Percentiles rank a stretch among this genome's conserved stretches.
These are phyloP conservation scores for Boechera retrofracta DNA, from an alignment of 345 rosid genomes.

Conservation along the genomic window DNA sequence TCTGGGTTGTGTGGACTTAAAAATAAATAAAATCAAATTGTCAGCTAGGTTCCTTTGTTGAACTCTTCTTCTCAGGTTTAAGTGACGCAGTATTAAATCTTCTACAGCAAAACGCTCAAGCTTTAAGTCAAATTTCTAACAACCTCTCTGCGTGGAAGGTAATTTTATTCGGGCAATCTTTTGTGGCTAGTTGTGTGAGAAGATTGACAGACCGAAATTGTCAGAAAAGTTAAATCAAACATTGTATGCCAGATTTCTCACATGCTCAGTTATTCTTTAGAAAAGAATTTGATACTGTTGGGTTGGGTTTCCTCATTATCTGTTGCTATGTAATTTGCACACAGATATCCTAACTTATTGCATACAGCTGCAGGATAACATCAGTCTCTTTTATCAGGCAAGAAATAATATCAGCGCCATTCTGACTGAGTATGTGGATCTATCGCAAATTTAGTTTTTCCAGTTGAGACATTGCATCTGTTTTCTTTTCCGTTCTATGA, in stretches of 20 bases:
- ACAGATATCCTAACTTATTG: conserved; percentile 31
- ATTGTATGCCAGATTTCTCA: conserved; percentile 4
- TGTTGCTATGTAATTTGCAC: conserved; percentile 9
- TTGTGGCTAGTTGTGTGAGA: conserved; percentile 22
- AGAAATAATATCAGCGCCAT: conserved; percentile 77
- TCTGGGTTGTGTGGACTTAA: conserved; percentile 7
- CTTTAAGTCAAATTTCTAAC: conserved; percentile 68
- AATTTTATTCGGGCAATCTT: conserved; percentile 32
- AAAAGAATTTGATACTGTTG: conserved; percentile 12
- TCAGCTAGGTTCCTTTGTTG: conserved; percentile 29
- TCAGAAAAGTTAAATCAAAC: conserved; percentile 7
- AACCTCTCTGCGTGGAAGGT: conserved; percentile 83
- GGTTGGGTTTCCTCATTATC: conserved; percentile 13
- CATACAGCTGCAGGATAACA: conserved; percentile 87
- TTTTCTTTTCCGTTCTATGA: conserved; percentile 21
- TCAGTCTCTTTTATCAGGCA: conserved; percentile 63
- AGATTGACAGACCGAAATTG: conserved; percentile 2
- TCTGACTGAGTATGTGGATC: conserved; percentile 71
- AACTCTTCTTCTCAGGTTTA: conserved; percentile 59
- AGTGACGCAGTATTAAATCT: conserved; percentile 66
- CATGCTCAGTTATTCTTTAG: conserved; percentile 11
- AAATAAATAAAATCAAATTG: neutral
- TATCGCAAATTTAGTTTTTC: conserved; percentile 28
- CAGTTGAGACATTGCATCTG: conserved; percentile 23
- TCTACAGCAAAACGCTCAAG: conserved; percentile 76